Base-by-base conservation (phyloP, 2,329 filamentous ascomycete genomes). In the Trichoderma sp. region DNA sequence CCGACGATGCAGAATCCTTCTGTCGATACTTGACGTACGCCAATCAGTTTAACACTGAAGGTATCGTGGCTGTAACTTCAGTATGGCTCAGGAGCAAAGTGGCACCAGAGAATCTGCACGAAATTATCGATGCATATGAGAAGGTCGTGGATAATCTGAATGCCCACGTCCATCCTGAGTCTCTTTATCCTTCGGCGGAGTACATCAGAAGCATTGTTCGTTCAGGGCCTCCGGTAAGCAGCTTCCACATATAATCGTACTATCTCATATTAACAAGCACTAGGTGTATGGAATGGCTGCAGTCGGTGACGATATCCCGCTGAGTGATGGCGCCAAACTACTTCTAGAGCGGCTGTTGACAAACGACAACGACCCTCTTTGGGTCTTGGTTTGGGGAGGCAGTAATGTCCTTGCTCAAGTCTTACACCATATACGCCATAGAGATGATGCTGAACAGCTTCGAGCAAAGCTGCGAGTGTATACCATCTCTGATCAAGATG, bases 221-320 rank as follows among this genome's bases (percentile, higher is more conserved):
- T 9, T 39, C 58, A 17, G 58, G 55, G 6, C 28, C 55, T 59
- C 55, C 55, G 11, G 55, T 59, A 32, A 59, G 55, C 9, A 59
- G 7, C 17, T n/a, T 32, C 26, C 2, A 12, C 13, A 3, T 12
- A 13, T 2, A 12, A n/a, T 13, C 1, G 0, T 17, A n/a, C 1
- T 6, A 9, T 34, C 4, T n/a, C 8, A 34, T 32, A n/a, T 20
- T 59, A 7, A 59, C 17, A 32, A 6, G 6, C 3, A 23, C 2
- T 36, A 61, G 58, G 20, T 62, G 13, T 62, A 62, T 36, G 58
- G 58, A 34, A 36, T 62, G 32, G 58, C n/a, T 34, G 58, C 58
- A 17, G 58, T 62, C 15, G 6, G 58, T 17, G 58, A 62, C 11
- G 58, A 39, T 8, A 26, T 62, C 32, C 58, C 32, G 11, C 32